phyloP scores from a whole-genome alignment of 2,329 filamentous ascomycete species.

The Simplicillium sp. region DNA sequence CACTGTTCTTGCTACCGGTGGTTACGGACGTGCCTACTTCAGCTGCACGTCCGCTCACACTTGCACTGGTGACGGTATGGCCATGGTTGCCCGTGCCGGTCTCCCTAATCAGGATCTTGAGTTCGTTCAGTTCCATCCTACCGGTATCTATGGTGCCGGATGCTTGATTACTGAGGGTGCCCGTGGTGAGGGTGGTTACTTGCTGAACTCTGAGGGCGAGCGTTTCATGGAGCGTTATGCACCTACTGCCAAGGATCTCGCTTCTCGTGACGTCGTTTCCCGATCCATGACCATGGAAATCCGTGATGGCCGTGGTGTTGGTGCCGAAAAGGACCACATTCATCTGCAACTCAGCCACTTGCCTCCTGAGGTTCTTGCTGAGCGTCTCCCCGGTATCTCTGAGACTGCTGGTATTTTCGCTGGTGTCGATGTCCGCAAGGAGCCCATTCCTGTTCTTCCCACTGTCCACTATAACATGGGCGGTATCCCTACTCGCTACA shows the following conservation, averaged over 20 bases:
- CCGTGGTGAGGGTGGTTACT: constrained; percentile 95
- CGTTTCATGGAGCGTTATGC: constrained; percentile 99
- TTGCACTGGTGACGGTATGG: constrained; percentile 98
- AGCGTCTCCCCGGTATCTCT: constrained; percentile 96
- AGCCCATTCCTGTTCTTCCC: constrained; percentile 91
- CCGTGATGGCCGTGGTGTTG: constrained; percentile 92
- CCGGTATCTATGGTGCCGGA: constrained; percentile 96
- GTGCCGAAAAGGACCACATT: constrained; percentile 95
- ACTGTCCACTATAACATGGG: constrained; percentile 99
- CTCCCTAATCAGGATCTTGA: constrained; percentile 98
- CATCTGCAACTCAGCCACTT: constrained; percentile 96
- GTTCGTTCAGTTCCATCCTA: constrained; percentile 99
- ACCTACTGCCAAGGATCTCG: constrained; percentile 95
- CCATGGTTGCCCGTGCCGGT: constrained; percentile 96
- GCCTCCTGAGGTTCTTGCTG: constrained; percentile 82
- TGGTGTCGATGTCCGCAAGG: constrained; percentile 93
- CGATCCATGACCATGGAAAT: constrained; percentile 99
- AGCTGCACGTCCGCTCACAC: constrained; percentile 97
- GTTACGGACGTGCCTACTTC: constrained; percentile 97
- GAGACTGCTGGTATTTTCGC: constrained; percentile 97
- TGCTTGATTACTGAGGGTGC: constrained; percentile 97
- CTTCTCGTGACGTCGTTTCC: constrained; percentile 90
- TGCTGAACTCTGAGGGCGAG: constrained; percentile 96
- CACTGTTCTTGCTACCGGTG: constrained; percentile 93
- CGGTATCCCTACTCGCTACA: constrained; percentile 96